Evolutionary conservation across 495 filamentous ascomycete genomes (phyloP), one percentile per base, ranked within the genome.

Genomic region (Acidomyces sp.): DNA sequence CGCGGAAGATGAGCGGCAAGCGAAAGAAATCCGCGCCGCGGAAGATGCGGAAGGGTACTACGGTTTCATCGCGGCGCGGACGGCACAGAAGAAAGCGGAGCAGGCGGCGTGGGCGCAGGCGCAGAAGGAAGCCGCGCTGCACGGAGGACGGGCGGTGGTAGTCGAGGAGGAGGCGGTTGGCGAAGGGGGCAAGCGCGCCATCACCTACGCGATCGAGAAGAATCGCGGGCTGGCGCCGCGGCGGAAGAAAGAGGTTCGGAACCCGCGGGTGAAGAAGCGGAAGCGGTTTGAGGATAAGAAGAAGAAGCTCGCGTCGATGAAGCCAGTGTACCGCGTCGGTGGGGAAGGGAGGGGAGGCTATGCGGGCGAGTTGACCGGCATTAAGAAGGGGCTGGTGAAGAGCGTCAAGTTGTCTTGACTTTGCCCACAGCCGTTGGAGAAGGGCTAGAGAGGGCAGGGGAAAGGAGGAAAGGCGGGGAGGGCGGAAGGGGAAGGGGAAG

Each of bases 201-300:
- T 96, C 59, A 77, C 72, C 5, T 96, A 93, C 62, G 70, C 76
- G 57, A 96, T 97, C 56, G 69, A 85, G 69, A 93, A 94, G 74
- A 97, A 97, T 61, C 94, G 93, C 69, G 90, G 92, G 23, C 66
- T 97, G 48, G 75, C 82, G 49, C 82, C 87, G 36, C 74, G 81
- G 55, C 70, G 90, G 37, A 92, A 77, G 71, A 95, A 96, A 72
- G 83, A 90, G 39, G 75, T 82, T 34, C 70, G 90, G 45, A 97
- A 97, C 63, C 90, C 92, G 11, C 70, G 90, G 60, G 86, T 97
- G 39, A 97, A 96, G 79, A 97, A 95, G 81, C 72, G 82, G 62
- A 81, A 80, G 74, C 83, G 77, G 74, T 97, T 70, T 61, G 85
- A 88, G 52, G 76, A 82, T 33, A 93, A 92, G 70, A 78, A 84